phyloP scores from a whole-genome alignment of 2,329 filamentous ascomycete species.

The Pseudogymnoascus sp. region DNA sequence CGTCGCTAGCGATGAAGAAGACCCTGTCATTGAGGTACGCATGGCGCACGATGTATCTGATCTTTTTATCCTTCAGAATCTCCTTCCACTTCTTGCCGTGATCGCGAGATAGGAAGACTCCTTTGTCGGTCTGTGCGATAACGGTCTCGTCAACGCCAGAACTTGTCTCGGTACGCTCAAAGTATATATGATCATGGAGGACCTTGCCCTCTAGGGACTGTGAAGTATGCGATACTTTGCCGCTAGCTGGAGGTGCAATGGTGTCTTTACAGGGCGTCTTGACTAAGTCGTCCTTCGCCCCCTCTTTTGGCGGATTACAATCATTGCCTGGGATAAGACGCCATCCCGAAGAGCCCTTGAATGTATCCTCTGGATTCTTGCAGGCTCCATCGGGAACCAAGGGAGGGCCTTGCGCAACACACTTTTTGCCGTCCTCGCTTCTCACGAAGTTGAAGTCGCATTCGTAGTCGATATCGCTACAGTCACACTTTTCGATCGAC shows the following conservation, averaged over 20 bases:
- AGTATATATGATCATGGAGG: constrained; percentile 56
- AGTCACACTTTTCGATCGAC: constrained; percentile 67
- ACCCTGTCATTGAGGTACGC: constrained; percentile 74
- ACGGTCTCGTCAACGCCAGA: constrained; percentile 63
- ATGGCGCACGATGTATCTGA: constrained; percentile 67
- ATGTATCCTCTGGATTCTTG: constrained; percentile 58
- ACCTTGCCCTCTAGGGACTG: constrained; percentile 53
- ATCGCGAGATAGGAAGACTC: constrained; percentile 66
- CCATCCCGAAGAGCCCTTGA: constrained; percentile 82
- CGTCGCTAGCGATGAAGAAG: constrained; percentile 67
- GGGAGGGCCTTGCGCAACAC: constrained; percentile 55
- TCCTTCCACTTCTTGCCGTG: constrained; percentile 82
- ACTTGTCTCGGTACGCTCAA: constrained; percentile 65
- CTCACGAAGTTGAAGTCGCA: constrained; percentile 88
- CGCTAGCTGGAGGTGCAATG: constrained; percentile 46
- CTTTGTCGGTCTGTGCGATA: constrained; percentile 39
- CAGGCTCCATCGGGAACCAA: constrained; percentile 65
- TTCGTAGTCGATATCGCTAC: constrained; percentile 79
- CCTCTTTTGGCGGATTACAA: constrained; percentile 48
- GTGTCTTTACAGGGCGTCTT: constrained; percentile 69
- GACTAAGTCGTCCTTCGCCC: constrained; percentile 61
- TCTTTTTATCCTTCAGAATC: constrained; percentile 59
- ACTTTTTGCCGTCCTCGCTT: constrained; percentile 57
- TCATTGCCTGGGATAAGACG: constrained; percentile 79
- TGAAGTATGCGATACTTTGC: constrained; percentile 55